A percentile compares a stretch with the other conserved stretches of the same genome.
phyloP scores from a whole-genome alignment of 164 flowering plant species.

The Vitis rupestris region DNA sequence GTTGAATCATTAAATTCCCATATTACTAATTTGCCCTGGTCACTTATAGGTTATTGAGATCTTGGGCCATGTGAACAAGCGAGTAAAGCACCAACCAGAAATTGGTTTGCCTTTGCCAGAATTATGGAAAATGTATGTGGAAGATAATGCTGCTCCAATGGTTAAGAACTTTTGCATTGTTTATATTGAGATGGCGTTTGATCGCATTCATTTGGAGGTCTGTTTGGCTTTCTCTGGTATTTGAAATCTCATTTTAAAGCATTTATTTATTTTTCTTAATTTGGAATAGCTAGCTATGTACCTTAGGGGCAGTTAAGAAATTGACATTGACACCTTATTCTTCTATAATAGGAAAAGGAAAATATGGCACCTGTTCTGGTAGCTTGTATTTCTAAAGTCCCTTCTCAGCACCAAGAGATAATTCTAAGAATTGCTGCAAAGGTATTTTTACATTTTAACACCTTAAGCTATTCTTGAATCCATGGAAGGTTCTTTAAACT shows the following conservation, averaged over 20 bases:
- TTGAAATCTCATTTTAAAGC: neutral
- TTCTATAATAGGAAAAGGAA: conserved; percentile 64
- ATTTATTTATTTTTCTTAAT: neutral
- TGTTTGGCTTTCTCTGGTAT: conserved; percentile 9
- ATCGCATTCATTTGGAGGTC: conserved; percentile 66
- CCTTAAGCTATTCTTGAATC: too few species aligned
- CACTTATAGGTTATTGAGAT: conserved; percentile 80
- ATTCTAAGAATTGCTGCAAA: conserved; percentile 57
- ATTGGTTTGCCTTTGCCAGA: conserved; percentile 79
- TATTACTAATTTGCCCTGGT: neutral
- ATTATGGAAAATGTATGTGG: conserved; percentile 70
- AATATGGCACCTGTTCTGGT: conserved; percentile 63
- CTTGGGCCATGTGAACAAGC: conserved; percentile 86
- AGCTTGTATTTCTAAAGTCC: conserved; percentile 67
- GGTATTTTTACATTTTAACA: conserved; percentile 36
- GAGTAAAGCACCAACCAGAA: conserved; percentile 78
- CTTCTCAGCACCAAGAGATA: conserved; percentile 85
- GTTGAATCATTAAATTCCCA: neutral
- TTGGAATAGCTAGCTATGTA: neutral
- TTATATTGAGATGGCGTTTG: conserved; percentile 96
- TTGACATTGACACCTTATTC: neutral
- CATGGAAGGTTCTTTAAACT: too few species aligned
- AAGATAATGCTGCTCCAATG: conserved; percentile 60
- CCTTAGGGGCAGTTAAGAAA: neutral
- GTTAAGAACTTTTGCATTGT: conserved; percentile 88